These are phyloP conservation scores for Theobroma cacao DNA, from an alignment of 345 rosid species.

Conservation along the genomic window DNA sequence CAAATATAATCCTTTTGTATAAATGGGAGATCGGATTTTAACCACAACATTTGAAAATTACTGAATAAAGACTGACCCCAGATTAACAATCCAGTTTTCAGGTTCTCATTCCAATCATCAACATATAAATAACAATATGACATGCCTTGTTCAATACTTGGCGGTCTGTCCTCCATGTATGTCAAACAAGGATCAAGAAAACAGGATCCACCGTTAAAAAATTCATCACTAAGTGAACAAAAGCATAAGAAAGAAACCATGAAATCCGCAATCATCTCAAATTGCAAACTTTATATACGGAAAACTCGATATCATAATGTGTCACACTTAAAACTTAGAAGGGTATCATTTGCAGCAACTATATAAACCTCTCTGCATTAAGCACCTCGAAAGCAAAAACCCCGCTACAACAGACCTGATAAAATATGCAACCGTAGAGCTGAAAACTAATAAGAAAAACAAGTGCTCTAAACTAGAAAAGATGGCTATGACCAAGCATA, in stretches of 20 bases:
- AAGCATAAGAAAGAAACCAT: neutral
- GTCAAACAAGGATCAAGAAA: neutral
- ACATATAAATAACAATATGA: neutral
- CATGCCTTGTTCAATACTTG: neutral
- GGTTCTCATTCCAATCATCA: neutral
- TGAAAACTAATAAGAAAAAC: neutral
- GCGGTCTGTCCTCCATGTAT: neutral
- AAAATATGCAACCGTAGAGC: neutral
- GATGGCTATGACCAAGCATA: neutral
- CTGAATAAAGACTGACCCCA: too few species aligned
- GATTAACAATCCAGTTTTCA: neutral
- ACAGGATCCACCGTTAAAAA: neutral
- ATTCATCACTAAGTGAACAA: neutral
- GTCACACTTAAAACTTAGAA: neutral
- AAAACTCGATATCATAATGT: neutral
- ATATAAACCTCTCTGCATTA: neutral
- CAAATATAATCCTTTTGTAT: too few species aligned
- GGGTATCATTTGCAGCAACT: neutral
- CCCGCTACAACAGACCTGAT: neutral
- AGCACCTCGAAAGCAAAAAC: neutral
- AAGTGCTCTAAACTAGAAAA: neutral
- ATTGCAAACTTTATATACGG: neutral
- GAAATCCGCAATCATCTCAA: too few species aligned
- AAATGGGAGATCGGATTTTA: neutral
- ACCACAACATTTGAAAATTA: too few species aligned